A percentile compares a stretch with the other conserved stretches of the same genome.
These are phyloP conservation scores for Fusarium odoratissimum DNA, from an alignment of 2,329 filamentous ascomycete species.

Conservation along the genomic window DNA sequence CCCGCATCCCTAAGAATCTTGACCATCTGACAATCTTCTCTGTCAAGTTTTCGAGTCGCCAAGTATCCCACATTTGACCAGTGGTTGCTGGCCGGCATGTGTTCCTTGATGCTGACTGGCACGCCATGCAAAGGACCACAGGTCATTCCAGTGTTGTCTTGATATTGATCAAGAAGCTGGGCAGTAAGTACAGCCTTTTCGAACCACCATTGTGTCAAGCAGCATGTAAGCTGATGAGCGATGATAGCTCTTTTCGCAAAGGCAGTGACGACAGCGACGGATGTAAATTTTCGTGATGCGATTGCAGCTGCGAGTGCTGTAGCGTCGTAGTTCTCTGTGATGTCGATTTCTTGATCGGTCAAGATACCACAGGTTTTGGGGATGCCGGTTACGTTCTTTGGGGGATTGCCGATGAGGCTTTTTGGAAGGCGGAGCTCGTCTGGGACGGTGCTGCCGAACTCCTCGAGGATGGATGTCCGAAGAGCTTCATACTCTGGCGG, in stretches of 20 bases:
- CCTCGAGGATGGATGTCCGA: background rate
- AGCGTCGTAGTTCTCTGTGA: slow-evolving; percentile 61
- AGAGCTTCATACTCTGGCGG: background rate
- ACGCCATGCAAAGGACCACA: slow-evolving; percentile 41
- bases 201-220: slow-evolving; percentile 65
- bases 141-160: slow-evolving; percentile 49
- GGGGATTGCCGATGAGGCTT: slow-evolving; percentile 18
- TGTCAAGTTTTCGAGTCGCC: slow-evolving; percentile 57
- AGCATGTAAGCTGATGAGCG: slow-evolving; percentile 67
- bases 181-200: slow-evolving; percentile 58
- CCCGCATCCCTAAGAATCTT: slow-evolving; percentile 67
- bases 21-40: slow-evolving; percentile 66
- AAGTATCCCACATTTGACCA: slow-evolving; percentile 65
- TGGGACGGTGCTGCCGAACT: background rate
- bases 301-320: slow-evolving; percentile 55
- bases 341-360: slow-evolving; percentile 56
- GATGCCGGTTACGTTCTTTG: slow-evolving; percentile 23
- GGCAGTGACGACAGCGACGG: slow-evolving; percentile 57
- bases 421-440: background rate
- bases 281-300: slow-evolving; percentile 49
- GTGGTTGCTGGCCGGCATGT: slow-evolving; percentile 65
- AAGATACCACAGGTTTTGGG: slow-evolving; percentile 55
- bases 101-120: slow-evolving; percentile 55
- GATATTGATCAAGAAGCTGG: slow-evolving; percentile 55
- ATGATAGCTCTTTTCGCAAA: slow-evolving; percentile 64